Base-by-base conservation (phyloP, 1,284 basidiomycete genomes). In the Taiwanofungus camphoratus region DNA sequence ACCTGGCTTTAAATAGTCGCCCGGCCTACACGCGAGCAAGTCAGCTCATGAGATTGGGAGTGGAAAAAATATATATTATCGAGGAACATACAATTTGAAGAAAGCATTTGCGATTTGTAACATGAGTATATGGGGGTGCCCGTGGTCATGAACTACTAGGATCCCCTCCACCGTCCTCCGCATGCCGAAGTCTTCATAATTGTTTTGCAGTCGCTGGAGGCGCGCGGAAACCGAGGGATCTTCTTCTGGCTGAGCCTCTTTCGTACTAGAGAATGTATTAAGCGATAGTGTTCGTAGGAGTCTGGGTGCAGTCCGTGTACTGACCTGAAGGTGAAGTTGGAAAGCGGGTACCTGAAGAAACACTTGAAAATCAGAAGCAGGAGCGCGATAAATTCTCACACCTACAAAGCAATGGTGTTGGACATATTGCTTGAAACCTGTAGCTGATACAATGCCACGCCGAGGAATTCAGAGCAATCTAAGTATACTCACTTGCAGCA, bases 51-150 rank as follows among this genome's bases (percentile, higher is more conserved):
- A 24, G 13, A 21, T 38, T 19, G 37, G 24, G 16, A n/a, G 22
- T 5, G 16, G 44, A 3, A 37, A 35, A 40, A 39, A 26, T 21
- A 12, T 23, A 44, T 13, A 15, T 31, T 11, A 41, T 11, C 36
- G 15, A 20, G 15, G 23, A n/a, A 71, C 88, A 59, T 57, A 92
- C 92, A 98, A 78, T 66, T 98, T 98, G 77, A 97, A 98, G 68
- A 97, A 99, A 15, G 93, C 92, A 62, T 97, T 97, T 24, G 93
- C 95, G 59, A 99, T 96, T 64, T 98, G 95, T 12, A 98, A 77
- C 82, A 98, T 95, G 52, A 99, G 79, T 49, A 98, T 89, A 60
- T 98, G 95, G 3, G 92, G 91, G 60, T 94, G 88, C 0, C 92
- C 90, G 51, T 92, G 91, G 61, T 92, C 88, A 65, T 96, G 93